These are phyloP conservation scores for Turnera subulata DNA, from an alignment of 345 rosid genomes.

Conservation along the genomic window DNA sequence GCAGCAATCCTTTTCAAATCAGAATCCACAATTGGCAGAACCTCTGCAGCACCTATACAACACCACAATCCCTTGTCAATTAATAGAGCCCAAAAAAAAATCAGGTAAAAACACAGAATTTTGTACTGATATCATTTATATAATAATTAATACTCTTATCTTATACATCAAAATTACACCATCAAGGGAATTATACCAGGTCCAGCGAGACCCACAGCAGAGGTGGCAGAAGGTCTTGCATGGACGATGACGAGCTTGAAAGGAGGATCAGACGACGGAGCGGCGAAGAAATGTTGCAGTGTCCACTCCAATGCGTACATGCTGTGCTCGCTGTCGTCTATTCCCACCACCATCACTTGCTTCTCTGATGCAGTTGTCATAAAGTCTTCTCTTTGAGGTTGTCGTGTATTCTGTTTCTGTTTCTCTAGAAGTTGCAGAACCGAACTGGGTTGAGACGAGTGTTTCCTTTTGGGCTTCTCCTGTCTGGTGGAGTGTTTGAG, in stretches of 20 bases:
- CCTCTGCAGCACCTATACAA: slow-evolving; percentile 61
- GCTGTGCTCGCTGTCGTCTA: slow-evolving; percentile 74
- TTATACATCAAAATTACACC: too few species aligned
- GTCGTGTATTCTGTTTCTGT: too few species aligned
- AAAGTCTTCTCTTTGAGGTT: background rate
- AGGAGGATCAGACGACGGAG: slow-evolving; percentile 45
- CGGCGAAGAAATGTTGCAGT: slow-evolving; percentile 67
- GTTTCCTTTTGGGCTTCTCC: background rate
- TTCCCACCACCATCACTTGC: slow-evolving; percentile 52
- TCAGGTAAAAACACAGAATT: background rate
- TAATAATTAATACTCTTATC: too few species aligned
- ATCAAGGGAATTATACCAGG: slow-evolving; percentile 46
- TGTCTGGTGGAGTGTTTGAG: background rate
- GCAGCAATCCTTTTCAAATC: slow-evolving; percentile 74
- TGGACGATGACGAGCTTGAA: slow-evolving; percentile 74
- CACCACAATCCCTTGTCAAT: too few species aligned
- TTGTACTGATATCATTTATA: too few species aligned
- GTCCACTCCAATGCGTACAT: slow-evolving; percentile 85
- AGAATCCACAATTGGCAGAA: slow-evolving; percentile 58
- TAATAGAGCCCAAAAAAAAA: background rate
- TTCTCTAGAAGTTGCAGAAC: background rate
- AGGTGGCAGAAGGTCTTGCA: slow-evolving; percentile 64
- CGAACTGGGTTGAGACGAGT: too few species aligned
- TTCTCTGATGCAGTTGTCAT: slow-evolving; percentile 49
- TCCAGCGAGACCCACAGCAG: slow-evolving; percentile 65